phyloP scores from a whole-genome alignment of 768 basidiomycete genomes.

The Royoungia palumana region DNA sequence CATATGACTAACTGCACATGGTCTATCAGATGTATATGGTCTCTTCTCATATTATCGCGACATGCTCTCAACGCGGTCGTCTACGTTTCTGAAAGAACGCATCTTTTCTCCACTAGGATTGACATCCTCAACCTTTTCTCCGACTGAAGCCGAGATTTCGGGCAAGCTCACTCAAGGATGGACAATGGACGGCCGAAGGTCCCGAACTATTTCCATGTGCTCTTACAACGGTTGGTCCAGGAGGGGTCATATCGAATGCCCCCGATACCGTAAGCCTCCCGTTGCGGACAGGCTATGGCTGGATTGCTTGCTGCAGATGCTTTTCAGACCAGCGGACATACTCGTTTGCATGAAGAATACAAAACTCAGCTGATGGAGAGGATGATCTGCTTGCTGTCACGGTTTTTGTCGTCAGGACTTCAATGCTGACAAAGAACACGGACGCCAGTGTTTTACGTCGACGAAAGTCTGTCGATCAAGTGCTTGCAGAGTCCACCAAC shows the following conservation, averaged over 20 bases:
- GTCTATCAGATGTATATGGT: conserved; percentile 38
- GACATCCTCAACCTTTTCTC: conserved; percentile 38
- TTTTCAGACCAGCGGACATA: too few relatives aligned
- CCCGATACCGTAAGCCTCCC: conserved; percentile 39
- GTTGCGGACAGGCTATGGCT: too few relatives aligned
- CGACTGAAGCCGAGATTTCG: conserved; percentile 26
- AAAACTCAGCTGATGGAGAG: too few relatives aligned
- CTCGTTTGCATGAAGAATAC: too few relatives aligned
- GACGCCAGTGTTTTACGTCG: too few relatives aligned
- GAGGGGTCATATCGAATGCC: conserved; percentile 42
- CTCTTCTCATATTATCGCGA: conserved; percentile 32
- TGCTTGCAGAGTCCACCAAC: too few relatives aligned
- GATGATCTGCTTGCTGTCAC: too few relatives aligned
- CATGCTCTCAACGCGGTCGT: conserved; percentile 33
- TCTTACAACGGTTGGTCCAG: conserved; percentile 35
- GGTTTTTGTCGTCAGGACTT: too few relatives aligned
- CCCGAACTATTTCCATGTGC: too few relatives aligned
- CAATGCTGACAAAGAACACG: too few relatives aligned
- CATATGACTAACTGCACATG: background rate
- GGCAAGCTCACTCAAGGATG: conserved; percentile 36
- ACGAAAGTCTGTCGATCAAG: too few relatives aligned
- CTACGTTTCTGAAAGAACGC: conserved; percentile 41
- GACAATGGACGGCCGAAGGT: conserved; percentile 28
- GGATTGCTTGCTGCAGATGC: conserved; percentile 22
- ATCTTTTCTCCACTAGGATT: conserved; percentile 42